Evolutionary conservation across 495 filamentous ascomycete species (phyloP), one percentile per base, ranked within the genome.

Genomic region (Aspergillus avenaceus): DNA sequence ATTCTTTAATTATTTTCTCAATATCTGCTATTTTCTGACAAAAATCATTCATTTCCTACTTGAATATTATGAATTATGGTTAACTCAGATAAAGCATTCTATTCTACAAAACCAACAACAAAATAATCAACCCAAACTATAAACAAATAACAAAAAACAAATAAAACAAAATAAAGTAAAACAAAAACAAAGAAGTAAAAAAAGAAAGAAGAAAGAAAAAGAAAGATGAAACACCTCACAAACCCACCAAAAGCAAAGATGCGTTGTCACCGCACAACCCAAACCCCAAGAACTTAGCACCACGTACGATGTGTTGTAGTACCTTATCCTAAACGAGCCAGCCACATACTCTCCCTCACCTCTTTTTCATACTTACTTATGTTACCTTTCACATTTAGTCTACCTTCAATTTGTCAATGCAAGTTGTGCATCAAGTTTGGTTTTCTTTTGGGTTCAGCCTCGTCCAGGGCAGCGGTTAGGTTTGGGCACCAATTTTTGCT

Each of bases 161-260:
- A 36, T 21, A 59, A 18, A 37, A 43, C 5, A 12, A 29, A 48
- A 14, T 41, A 32, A 12, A 43, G 27, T 23, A 6, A 6, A 47
- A 47, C 22, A 41, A 43, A 26, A 19, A 3, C 19, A 27, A 54
- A 19, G 40, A 56, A 27, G 32, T 51, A 24, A 28, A 42, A 31
- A 12, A 25, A 25, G 13, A n/a, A 44, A 26, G 41, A 4, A 18
- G 19, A 44, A 13, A 25, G 13, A n/a, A n/a, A n/a, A n/a, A n/a
- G n/a, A n/a, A n/a, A n/a, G n/a, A n/a, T n/a, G 25, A 54, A 19
- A 38, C 54, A 27, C 26, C 54, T n/a, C n/a, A 7, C 13, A 47
- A 38, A 25, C 32, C 29, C 8, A 4, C 45, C 5, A 13, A 9
- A 32, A 9, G 11, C 5, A 32, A 32, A 13, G 11, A 32, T 32